phyloP scores from a whole-genome alignment of 495 filamentous ascomycete species.

The Aspergillus saccharolyticus region DNA sequence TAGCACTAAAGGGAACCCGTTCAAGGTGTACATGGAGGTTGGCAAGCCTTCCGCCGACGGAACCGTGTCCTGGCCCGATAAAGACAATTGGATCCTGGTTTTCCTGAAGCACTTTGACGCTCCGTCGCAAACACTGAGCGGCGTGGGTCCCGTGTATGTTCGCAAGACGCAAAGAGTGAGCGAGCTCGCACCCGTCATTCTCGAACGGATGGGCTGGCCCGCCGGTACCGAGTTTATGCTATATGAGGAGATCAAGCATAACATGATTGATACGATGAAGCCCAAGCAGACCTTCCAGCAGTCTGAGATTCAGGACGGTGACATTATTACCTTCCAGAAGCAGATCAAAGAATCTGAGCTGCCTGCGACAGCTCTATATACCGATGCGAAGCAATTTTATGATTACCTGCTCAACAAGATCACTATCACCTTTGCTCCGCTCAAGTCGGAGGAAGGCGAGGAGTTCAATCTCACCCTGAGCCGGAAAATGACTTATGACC shows the following conservation, averaged over 20 bases:
- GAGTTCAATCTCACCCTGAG: conserved; percentile 72
- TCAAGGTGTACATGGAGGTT: conserved; percentile 83
- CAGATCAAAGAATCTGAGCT: conserved; percentile 57
- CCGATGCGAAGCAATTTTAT: conserved; percentile 79
- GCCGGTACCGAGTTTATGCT: conserved; percentile 55
- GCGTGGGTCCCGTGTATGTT: conserved; percentile 78
- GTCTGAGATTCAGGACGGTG: conserved; percentile 94
- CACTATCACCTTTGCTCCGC: conserved; percentile 50
- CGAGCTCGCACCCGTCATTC: conserved; percentile 76
- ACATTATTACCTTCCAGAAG: conserved; percentile 92
- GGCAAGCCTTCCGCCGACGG: conserved; percentile 63
- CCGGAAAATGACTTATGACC: conserved; percentile 86
- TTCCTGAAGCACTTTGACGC: conserved; percentile 92
- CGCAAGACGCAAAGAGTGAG: conserved; percentile 79
- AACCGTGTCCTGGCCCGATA: conserved; percentile 62
- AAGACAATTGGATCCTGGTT: conserved; percentile 63
- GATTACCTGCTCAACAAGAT: conserved; percentile 86
- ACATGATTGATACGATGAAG: conserved; percentile 94
- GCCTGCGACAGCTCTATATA: conserved; percentile 40
- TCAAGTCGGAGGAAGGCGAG: conserved; percentile 38
- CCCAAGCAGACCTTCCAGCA: conserved; percentile 79
- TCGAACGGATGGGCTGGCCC: conserved; percentile 85
- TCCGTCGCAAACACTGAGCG: conserved; percentile 65
- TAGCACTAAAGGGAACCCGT: conserved; percentile 63
- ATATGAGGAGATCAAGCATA: conserved; percentile 97